Evolutionary conservation across 2,329 filamentous ascomycete genomes (phyloP).

Genomic region (Pseudopyrenochaeta lycopersici): DNA sequence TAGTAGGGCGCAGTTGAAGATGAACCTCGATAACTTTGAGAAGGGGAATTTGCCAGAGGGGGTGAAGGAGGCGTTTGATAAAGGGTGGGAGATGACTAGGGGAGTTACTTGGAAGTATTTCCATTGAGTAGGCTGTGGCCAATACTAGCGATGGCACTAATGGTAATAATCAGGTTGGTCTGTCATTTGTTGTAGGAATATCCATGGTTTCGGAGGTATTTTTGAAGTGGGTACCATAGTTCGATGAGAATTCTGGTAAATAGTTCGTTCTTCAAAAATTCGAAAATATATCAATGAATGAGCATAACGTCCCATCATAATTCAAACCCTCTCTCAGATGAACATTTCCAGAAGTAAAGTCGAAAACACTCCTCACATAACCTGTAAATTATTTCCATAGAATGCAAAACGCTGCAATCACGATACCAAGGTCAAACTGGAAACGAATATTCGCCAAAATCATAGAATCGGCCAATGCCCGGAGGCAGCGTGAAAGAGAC

Average conservation of each 20-base stretch:
- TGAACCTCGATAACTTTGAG: slow-evolving; percentile 64
- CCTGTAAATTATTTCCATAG: no score
- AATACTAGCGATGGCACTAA: background rate
- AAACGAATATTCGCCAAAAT: background rate
- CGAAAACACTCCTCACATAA: no score
- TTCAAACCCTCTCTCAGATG: no score
- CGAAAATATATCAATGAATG: background rate
- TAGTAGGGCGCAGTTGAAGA: slow-evolving; percentile 62
- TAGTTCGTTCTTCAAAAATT: background rate
- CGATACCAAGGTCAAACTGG: background rate
- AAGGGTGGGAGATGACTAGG: slow-evolving; percentile 70
- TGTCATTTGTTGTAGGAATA: background rate
- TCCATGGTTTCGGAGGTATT: background rate
- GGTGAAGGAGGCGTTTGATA: slow-evolving; percentile 75
- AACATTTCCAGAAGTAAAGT: no score
- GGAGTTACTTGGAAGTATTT: slow-evolving; percentile 22
- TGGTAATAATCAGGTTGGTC: no score
- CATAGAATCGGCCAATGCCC: background rate
- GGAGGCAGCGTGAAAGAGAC: background rate
- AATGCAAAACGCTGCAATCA: background rate
- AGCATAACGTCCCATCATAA: no score
- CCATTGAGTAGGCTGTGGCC: slow-evolving; percentile 7
- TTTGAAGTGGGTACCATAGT: background rate
- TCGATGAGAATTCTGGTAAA: background rate
- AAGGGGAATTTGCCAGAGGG: slow-evolving; percentile 77